These are phyloP conservation scores for Pelargonium cotyledonis DNA, from an alignment of 441 rosid genomes.

Conservation along the genomic window DNA sequence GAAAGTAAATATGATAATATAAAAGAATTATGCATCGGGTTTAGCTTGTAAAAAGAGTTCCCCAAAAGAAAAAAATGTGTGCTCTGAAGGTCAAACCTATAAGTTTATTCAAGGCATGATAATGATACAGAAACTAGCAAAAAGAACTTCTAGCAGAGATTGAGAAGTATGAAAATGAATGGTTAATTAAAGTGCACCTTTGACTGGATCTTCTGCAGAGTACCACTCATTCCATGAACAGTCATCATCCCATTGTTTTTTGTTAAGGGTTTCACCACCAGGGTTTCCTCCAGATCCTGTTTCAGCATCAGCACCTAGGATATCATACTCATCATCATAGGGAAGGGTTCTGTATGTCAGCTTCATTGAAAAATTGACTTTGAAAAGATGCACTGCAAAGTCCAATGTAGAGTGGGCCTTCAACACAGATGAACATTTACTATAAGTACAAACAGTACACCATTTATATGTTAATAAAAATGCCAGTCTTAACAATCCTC, in stretches of 20 bases:
- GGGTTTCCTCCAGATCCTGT: slow-evolving; percentile 38
- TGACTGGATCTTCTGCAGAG: slow-evolving; percentile 87
- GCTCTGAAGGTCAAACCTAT: neutral
- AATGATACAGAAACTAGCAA: slow-evolving; percentile 8
- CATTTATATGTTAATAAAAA: slow-evolving; percentile 6
- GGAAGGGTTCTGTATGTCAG: slow-evolving; percentile 74
- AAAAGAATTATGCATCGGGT: neutral
- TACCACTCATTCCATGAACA: slow-evolving; percentile 99
- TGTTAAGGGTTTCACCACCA: slow-evolving; percentile 41
- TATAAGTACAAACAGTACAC: neutral
- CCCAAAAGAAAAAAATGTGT: neutral
- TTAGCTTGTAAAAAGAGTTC: neutral
- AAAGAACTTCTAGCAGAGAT: slow-evolving; percentile 5
- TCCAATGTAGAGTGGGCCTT: slow-evolving; percentile 82
- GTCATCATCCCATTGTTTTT: slow-evolving; percentile 88
- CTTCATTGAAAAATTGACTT: slow-evolving; percentile 81
- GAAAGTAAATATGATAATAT: neutral
- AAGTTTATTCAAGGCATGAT: neutral
- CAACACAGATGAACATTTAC: slow-evolving; percentile 28
- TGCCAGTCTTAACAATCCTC: slow-evolving; percentile 1
- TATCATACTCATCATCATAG: slow-evolving; percentile 52
- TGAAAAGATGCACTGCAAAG: slow-evolving; percentile 55
- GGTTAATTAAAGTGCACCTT: slow-evolving; percentile 41
- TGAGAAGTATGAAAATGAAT: slow-evolving; percentile 3
- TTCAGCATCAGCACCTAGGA: slow-evolving; percentile 44